Conservation (phyloP, 1,284 basidiomycete genomes). For the Tilletia horrida region DNA sequence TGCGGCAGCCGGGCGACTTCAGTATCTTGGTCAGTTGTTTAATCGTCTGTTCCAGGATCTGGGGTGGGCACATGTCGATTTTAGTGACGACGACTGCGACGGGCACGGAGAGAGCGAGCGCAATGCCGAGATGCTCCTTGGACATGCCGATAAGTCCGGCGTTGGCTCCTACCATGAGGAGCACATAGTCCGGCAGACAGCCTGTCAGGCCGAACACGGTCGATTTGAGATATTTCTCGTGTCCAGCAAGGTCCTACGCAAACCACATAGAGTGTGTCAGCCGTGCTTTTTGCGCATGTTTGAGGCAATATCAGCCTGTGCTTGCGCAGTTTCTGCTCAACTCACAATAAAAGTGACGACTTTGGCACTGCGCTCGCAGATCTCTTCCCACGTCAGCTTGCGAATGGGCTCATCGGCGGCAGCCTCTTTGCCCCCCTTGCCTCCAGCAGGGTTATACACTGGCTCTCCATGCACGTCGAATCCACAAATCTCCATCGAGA, state of each 20-base stretch:
- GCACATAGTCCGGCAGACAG: constrained; percentile 88
- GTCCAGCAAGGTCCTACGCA: constrained; percentile 41
- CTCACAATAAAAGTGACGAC: constrained; percentile 85
- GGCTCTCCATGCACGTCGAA: constrained; percentile 42
- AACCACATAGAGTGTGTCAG: neutral
- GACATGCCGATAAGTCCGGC: constrained; percentile 94
- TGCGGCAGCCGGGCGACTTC: constrained; percentile 79
- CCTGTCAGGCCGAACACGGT: constrained; percentile 93
- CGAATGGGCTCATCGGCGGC: constrained; percentile 21
- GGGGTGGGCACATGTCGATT: constrained; percentile 96
- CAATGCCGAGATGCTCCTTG: constrained; percentile 85
- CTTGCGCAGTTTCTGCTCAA: neutral
- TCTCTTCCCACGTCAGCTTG: constrained; percentile 75
- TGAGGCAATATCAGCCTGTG: neutral
- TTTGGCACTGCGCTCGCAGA: constrained; percentile 84
- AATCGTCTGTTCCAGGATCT: constrained; percentile 82
- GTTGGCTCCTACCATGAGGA: constrained; percentile 93
- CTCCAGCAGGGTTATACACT: constrained; percentile 29
- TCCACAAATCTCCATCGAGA: constrained; percentile 82
- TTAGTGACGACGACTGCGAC: constrained; percentile 93
- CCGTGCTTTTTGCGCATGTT: neutral
- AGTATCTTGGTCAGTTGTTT: constrained; percentile 91
- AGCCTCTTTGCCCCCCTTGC: constrained; percentile 28
- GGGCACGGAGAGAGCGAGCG: constrained; percentile 86
- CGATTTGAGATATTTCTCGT: constrained; percentile 65